These are phyloP conservation scores for Colletotrichum gloeosporioides DNA, from an alignment of 2,329 filamentous ascomycete genomes.

Conservation along the genomic window DNA sequence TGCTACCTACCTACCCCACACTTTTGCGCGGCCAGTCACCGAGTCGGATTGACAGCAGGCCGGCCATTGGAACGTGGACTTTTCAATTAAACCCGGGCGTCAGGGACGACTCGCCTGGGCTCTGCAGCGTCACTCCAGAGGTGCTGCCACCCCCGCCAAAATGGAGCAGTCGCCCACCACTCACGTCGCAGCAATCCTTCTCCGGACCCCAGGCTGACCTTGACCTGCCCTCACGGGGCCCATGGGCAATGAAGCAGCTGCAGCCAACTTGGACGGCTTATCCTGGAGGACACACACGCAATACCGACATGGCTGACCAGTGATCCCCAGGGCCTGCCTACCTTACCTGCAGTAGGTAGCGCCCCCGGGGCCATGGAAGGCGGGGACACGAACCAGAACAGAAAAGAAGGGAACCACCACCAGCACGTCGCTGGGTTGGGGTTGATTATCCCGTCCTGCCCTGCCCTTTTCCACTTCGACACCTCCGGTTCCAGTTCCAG, in stretches of 20 bases:
- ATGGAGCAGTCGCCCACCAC: slow-evolving; percentile 1
- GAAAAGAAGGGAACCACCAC: not conserved
- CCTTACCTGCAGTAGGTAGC: not conserved
- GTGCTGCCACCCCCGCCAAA: not conserved
- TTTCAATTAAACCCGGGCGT: not conserved
- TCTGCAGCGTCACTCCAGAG: not conserved
- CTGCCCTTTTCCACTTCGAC: not conserved
- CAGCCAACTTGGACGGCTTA: not conserved
- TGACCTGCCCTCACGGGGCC: not conserved
- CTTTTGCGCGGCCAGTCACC: not conserved
- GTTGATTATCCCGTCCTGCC: not conserved
- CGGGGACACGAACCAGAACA: slow-evolving; percentile 5
- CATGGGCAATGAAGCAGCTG: not conserved
- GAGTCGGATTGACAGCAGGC: not conserved
- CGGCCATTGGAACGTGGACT: not conserved
- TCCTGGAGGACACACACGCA: not conserved
- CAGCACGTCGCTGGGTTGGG: slow-evolving; percentile 9
- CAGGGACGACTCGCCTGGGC: slow-evolving; percentile 1
- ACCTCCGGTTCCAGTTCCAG: not conserved
- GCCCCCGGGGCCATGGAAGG: not conserved
- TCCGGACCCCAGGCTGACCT: slow-evolving; percentile 13
- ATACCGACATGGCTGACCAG: not conserved
- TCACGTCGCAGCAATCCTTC: slow-evolving; percentile 14
- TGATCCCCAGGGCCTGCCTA: not conserved
- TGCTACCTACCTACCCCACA: not conserved